Evolutionary conservation across 352 stramenopile species (phyloP), one percentile per base, ranked within the genome.

Genomic region (Phytophthora pini): DNA sequence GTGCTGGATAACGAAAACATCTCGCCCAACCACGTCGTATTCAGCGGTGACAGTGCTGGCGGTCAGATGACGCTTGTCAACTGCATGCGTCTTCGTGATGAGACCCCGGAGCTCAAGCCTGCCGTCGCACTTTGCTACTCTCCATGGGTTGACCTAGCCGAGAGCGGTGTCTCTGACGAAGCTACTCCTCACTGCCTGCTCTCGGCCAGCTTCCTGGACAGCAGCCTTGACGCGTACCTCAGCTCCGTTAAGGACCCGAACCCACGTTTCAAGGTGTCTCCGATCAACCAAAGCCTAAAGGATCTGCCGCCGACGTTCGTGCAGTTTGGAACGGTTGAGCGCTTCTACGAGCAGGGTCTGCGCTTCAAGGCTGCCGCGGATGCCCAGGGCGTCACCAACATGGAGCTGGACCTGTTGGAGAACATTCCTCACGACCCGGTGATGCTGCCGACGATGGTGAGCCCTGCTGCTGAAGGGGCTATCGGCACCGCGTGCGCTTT

Each of bases 401-500:
- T 71, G 66, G 68, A 79, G 59, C 54, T 77, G 8, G 67, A 77
- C 40, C 50, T 77, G 43, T 55, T 74, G 17, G 58, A 71, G 40
- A 65, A 70, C 44, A 76, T 76, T 38, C 48, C 56, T 34, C 68
- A 76, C 27, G 56, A 57, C 46, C n/a, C 47, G 12, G 47, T 64
- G n/a, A 64, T 56, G 56, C 27, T 64, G n/a, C 68, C 68, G 24
- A 63, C 62, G 5, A 41, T 57, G n/a, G 55, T 76, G 17, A 56
- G 68, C 27, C 70, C 65, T 31, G 62, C 57, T 24, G 46, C 65
- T 27, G 66, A 74, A 38, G 60, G 55, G 31, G 59, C 54, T 4
- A 66, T 74, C 31, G 41, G 43, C 31, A 63, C 54, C 39, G 51
- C 44, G 22, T 67, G 56, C 32, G 59, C 56, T 34, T 73, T 73